A percentile compares a stretch with the other conserved stretches of the same genome.
These are phyloP conservation scores for Pezicula neosporulosa DNA, from an alignment of 2,329 filamentous ascomycete species.

Conservation along the genomic window DNA sequence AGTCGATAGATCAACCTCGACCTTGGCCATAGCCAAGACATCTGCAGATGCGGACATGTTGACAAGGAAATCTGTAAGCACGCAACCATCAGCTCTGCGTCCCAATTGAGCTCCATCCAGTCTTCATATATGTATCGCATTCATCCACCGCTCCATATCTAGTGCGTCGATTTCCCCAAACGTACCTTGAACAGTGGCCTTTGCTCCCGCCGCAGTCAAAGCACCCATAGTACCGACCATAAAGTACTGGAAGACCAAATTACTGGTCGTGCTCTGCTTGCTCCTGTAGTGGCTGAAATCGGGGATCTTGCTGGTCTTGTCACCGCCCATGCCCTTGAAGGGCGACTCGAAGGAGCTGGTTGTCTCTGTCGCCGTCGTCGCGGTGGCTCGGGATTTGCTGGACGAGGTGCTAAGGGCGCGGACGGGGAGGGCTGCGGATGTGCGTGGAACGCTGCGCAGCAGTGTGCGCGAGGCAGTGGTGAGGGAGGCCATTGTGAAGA, in stretches of 20 bases:
- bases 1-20: slow-evolving; percentile 87
- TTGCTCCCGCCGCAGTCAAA: slow-evolving; percentile 87
- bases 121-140: not conserved
- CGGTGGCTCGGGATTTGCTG: slow-evolving; percentile 19
- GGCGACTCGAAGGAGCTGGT: slow-evolving; percentile 54
- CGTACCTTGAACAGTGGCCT: slow-evolving; percentile 97
- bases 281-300: slow-evolving; percentile 86
- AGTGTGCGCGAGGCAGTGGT: slow-evolving; percentile 65
- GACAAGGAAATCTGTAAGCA: slow-evolving; percentile 83
- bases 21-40: slow-evolving; percentile 98
- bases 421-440: slow-evolving; percentile 36
- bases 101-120: slow-evolving; percentile 13
- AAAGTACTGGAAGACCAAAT: slow-evolving; percentile 94
- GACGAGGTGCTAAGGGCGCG: slow-evolving; percentile 51
- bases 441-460: slow-evolving; percentile 53
- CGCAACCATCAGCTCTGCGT: slow-evolving; percentile 15
- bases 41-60: slow-evolving; percentile 99
- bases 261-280: slow-evolving; percentile 62
- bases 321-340: slow-evolving; percentile 49
- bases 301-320: slow-evolving; percentile 69
- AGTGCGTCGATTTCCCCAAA: slow-evolving; percentile 17
- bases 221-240: slow-evolving; percentile 97
- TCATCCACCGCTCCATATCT: not conserved
- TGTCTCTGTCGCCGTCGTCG: slow-evolving; percentile 5
- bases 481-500: slow-evolving; percentile 63